A percentile compares a stretch with the other conserved stretches of the same genome.
Evolutionary conservation across 73 alveolate genomes (phyloP).

Genomic region (Tetrahymena thermophila): DNA sequence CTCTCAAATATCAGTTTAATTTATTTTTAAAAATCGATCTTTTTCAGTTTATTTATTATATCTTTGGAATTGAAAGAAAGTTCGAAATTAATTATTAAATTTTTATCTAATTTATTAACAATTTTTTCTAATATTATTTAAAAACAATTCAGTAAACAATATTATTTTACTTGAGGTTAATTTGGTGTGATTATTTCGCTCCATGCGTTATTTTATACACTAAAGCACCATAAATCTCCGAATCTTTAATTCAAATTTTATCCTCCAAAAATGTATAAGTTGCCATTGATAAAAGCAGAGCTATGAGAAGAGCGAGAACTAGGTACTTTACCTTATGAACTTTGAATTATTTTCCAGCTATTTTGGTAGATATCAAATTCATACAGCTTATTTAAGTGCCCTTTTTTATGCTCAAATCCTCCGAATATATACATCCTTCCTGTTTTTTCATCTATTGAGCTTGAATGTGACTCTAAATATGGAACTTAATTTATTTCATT

Average conservation of each 20-base stretch:
- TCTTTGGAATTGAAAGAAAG: too few species aligned
- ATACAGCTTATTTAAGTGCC: background rate
- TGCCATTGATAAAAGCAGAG: background rate
- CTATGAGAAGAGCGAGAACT: background rate
- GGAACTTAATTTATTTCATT: background rate
- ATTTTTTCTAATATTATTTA: too few species aligned
- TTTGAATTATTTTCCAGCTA: background rate
- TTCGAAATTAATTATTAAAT: too few species aligned
- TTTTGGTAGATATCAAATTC: background rate
- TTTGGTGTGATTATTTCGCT: background rate
- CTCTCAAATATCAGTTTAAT: too few species aligned
- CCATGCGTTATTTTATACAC: background rate
- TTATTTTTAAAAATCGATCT: too few species aligned
- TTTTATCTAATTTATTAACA: too few species aligned
- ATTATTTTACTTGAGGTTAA: background rate
- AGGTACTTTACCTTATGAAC: background rate
- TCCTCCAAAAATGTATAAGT: background rate
- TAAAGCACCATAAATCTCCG: background rate
- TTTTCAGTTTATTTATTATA: too few species aligned
- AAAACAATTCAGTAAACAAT: too few species aligned
- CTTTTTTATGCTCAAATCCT: background rate
- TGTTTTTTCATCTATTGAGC: background rate
- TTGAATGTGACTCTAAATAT: background rate
- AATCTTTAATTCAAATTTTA: background rate
- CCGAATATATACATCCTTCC: background rate